phyloP scores from a whole-genome alignment of 1,284 basidiomycete genomes.

The Xanthoconium separans region DNA sequence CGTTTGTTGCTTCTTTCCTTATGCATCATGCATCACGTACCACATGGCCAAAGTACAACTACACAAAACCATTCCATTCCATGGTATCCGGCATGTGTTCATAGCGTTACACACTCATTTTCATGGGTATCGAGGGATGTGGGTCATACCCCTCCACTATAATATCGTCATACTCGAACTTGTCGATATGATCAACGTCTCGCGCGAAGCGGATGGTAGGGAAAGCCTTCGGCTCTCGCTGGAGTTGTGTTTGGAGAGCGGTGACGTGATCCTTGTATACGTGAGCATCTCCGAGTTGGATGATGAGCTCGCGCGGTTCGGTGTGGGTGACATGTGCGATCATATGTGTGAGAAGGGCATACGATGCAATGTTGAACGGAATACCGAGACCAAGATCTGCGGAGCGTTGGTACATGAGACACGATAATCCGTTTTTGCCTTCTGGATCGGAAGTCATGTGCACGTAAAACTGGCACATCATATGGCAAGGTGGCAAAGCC shows the following conservation, averaged over 20 bases:
- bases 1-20: not conserved
- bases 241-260: constrained; percentile 80
- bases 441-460: constrained; percentile 66
- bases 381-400: constrained; percentile 96
- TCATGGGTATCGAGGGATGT: constrained; percentile 89
- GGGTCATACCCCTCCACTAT: constrained; percentile 86
- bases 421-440: constrained; percentile 76
- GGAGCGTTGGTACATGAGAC: constrained; percentile 97
- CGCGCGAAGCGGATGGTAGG: constrained; percentile 78
- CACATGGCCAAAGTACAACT: not conserved
- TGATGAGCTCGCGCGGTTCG: constrained; percentile 84
- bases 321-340: constrained; percentile 89
- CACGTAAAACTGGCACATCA: constrained; percentile 99
- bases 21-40: not conserved
- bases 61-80: not conserved
- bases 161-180: constrained; percentile 81
- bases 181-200: constrained; percentile 71
- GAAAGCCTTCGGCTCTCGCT: constrained; percentile 78
- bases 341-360: constrained; percentile 96
- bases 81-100: constrained; percentile 1
- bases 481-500: constrained; percentile 98
- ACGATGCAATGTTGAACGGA: constrained; percentile 99
- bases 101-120: constrained; percentile 83
- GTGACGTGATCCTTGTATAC: constrained; percentile 94
- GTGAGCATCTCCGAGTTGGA: constrained; percentile 96